Evolutionary conservation across 1,284 basidiomycete genomes (phyloP), one percentile per base, ranked within the genome.

Genomic region (Tausonia pullulans): DNA sequence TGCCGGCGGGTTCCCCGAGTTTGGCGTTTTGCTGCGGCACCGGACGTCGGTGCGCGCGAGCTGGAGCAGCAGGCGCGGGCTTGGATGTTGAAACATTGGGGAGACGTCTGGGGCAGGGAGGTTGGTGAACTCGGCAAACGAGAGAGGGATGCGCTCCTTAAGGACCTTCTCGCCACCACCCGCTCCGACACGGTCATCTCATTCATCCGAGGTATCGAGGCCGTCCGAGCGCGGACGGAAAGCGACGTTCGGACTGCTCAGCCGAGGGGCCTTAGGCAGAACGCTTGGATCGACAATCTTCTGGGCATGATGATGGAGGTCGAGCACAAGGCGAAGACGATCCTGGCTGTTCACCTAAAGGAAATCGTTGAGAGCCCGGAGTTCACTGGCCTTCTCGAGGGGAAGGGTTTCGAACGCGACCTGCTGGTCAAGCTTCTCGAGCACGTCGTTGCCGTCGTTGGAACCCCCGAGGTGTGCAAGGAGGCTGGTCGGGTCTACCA

Each of bases 91-190:
- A 83, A 85, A 0, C 80, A 88, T 27, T 95, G 90, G 72, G 88
- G 88, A 8, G 86, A 90, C 68, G 85, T 87, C 3, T 95, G 91
- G 92, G 86, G 84, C 68, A 87, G 82, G 45, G 90, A 94, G 67
- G 87, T 95, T 69, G 86, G 87, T 1, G 73, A 77, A 0, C 79
- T 93, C 0, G 81, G 84, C 3, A 81, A 81, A 68, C 84, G 84
- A 68, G 80, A 84, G 45, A 82, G 87, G 46, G 84, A 87, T 41
- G 78, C 78, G 16, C 77, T 93, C 2, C 75, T 92, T 44, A 84
- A 83, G 65, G 86, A 87, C 2, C 79, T 93, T 0, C 80, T 80
- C 43, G 85, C 85, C 67, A 79, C 83, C 9, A 84, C 87, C 8
- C 83, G 81, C 0, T 81, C 85, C 0, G 69, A 75, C 60, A 89